Evolutionary conservation across 139 green algal genomes (phyloP).

Genomic region (Closterium sp.): DNA sequence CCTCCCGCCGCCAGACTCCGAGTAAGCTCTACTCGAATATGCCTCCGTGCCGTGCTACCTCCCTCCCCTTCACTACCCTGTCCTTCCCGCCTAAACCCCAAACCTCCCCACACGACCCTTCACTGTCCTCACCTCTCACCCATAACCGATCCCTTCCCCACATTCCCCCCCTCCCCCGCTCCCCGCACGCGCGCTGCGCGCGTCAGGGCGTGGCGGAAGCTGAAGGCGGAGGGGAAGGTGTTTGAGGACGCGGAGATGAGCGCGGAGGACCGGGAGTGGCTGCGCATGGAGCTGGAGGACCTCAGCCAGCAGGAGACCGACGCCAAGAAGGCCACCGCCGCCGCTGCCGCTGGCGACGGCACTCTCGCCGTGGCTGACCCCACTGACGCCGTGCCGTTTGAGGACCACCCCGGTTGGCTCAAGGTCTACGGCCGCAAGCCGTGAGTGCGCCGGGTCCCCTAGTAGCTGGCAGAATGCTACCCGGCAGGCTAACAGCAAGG

Average conservation of each 20-base stretch:
- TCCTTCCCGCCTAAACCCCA: neutral
- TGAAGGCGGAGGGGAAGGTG: conserved; percentile 16
- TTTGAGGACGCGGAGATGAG: conserved; percentile 11
- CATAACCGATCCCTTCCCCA: neutral
- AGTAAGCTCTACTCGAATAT: conserved; percentile 4
- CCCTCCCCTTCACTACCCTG: neutral
- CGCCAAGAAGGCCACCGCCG: neutral
- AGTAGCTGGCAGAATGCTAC: too few relatives aligned
- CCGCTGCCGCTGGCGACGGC: neutral
- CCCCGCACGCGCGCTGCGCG: neutral
- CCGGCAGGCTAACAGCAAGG: too few relatives aligned
- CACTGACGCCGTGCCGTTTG: conserved; percentile 8
- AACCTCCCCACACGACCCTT: neutral
- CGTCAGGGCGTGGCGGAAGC: neutral
- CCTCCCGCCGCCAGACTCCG: conserved; percentile 28
- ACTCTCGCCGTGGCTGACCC: neutral
- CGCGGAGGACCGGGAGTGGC: conserved; percentile 18
- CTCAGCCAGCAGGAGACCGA: neutral
- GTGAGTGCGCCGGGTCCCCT: neutral
- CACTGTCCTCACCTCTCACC: neutral
- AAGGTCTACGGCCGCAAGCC: conserved; percentile 17
- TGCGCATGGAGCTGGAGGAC: conserved; percentile 34
- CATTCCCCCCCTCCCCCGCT: neutral
- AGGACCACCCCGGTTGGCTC: conserved; percentile 23
- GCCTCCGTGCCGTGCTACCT: neutral